A percentile compares a stretch with the other conserved stretches of the same genome.
phyloP scores from a whole-genome alignment of 805 yeast genomes.

The Vanderwaltozyma tropicalis region DNA sequence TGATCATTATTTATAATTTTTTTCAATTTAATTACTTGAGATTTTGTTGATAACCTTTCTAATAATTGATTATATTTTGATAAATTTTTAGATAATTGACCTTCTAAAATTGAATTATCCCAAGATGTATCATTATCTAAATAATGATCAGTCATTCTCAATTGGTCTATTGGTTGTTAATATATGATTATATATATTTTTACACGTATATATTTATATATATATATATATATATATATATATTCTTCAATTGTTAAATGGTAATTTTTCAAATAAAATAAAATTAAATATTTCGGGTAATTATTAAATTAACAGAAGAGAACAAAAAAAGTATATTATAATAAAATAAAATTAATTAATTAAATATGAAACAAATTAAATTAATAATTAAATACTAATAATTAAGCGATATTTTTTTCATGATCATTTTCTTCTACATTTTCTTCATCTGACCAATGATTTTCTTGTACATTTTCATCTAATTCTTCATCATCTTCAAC shows the following conservation, averaged over 20 bases:
- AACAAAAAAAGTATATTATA: too few relatives aligned
- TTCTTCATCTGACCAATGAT: slow-evolving; percentile 3
- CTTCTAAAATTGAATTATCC: slow-evolving; percentile 9
- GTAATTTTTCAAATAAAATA: too few relatives aligned
- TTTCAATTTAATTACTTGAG: slow-evolving; percentile 22
- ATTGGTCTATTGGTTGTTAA: too few relatives aligned
- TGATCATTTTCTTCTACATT: slow-evolving; percentile 2
- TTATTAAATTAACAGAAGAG: too few relatives aligned
- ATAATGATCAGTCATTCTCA: neutral
- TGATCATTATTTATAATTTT: slow-evolving; percentile 15
- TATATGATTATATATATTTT: too few relatives aligned
- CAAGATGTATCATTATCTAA: slow-evolving; percentile 1
- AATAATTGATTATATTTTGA: slow-evolving; percentile 21
- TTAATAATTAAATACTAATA: too few relatives aligned
- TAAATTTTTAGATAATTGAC: slow-evolving; percentile 19
- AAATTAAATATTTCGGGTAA: too few relatives aligned
- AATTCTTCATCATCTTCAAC: slow-evolving; percentile 35
- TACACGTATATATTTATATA: too few relatives aligned
- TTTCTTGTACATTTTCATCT: slow-evolving; percentile 12
- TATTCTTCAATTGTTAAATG: too few relatives aligned
- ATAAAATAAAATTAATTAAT: too few relatives aligned
- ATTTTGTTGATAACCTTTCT: slow-evolving; percentile 21
- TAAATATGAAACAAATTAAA: too few relatives aligned
- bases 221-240: too few relatives aligned
- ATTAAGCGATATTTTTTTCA: neutral